Conservation (phyloP, 176 grass and related monocot species). For the Cenchrus americanus region DNA sequence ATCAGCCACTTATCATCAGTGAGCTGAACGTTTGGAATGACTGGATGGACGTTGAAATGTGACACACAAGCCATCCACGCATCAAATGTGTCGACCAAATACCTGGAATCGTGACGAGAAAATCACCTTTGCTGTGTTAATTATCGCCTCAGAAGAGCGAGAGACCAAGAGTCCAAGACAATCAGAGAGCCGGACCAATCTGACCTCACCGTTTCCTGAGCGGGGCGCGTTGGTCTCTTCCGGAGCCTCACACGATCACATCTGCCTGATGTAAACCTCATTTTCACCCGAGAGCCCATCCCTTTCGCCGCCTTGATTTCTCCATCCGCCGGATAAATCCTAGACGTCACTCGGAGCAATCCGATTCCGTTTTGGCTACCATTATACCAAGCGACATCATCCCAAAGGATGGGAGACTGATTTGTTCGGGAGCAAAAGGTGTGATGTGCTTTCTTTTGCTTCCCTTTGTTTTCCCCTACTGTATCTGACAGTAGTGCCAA, state of each 20-base stretch:
- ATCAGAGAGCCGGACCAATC: neutral
- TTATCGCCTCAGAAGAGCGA: neutral
- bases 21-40: neutral
- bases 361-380: constrained; percentile 27
- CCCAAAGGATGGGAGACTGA: neutral
- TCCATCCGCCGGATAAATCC: constrained; percentile 13
- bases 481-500: neutral
- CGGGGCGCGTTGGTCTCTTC: neutral
- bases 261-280: constrained; percentile 31
- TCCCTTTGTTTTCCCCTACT: neutral
- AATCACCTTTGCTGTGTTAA: neutral
- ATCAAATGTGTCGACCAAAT: neutral
- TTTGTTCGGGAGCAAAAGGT: neutral
- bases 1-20: too few species aligned
- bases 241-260: constrained; percentile 35
- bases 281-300: constrained; percentile 18
- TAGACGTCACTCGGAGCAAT: constrained; percentile 29
- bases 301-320: constrained; percentile 32
- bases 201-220: neutral
- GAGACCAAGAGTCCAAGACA: neutral
- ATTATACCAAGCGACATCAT: neutral
- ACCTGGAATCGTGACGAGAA: neutral
- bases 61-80: neutral
- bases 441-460: neutral
- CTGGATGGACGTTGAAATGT: neutral